Base-by-base conservation (phyloP, 345 rosid species). In the Pugionium cornutum region DNA sequence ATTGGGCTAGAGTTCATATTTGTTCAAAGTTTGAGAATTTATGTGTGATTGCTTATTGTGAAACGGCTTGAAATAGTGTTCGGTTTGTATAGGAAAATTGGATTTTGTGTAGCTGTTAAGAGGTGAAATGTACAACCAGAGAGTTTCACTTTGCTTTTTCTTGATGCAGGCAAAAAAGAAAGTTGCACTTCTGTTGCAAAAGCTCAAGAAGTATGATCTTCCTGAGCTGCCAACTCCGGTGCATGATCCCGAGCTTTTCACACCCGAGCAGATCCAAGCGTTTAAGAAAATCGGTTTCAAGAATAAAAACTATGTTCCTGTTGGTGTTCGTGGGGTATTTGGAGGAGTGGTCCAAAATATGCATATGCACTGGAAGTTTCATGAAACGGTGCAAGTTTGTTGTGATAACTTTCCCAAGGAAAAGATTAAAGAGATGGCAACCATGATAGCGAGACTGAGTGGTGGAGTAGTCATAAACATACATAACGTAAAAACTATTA, bases 321-420 rank as follows among this genome's bases (percentile, higher is more conserved):
- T 92, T 43, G 98, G 98, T 81, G 92, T 90, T 39, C 89, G 98
- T 67, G 98, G 98, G 53, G 98, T 92, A 61, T 92, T 92, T 77
- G 96, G 97, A 63, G 98, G 98, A 63, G 98, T 90, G 30, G 97
- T 92, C 4, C 98, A 90, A 61, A 92, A 92, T 75, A 88, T 92
- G 97, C 98, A 92, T 82, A 81, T 92, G 65, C 98, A 92, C 49
- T 92, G 97, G 98, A 92, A 92, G 81, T 92, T 92, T 82, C 98
- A 92, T 58, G 97, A 92, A 83, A 92, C 98, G 0, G 96, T 92
- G 39, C 98, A 92, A 80, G 97, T 89, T 61, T 88, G 94, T 48
- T 92, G 98, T 55, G 98, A 89, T 77, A 88, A 89, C 77, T 88
- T 89, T 63, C 92, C 97, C 10, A 86, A 85, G 76, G 98, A 92